phyloP scores from a whole-genome alignment of 106 monocot species.

The Dendrobium nobile region DNA sequence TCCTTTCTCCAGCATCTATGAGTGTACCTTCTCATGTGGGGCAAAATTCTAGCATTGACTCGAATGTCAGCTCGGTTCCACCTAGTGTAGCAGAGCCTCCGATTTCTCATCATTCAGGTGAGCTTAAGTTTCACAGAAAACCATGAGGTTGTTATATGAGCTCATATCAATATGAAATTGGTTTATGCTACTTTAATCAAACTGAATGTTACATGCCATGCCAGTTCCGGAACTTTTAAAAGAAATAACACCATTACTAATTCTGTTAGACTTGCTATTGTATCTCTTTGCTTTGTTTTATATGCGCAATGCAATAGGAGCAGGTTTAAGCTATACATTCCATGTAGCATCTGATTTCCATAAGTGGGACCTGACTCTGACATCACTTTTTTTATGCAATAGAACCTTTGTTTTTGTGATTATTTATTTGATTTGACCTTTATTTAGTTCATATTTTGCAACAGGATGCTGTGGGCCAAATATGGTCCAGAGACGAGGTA shows the following conservation, averaged over 20 bases:
- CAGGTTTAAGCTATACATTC: neutral
- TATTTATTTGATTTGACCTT: neutral
- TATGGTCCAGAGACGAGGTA: conserved; percentile 69
- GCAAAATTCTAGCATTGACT: conserved; percentile 20
- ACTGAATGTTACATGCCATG: neutral
- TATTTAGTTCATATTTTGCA: neutral
- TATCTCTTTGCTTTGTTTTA: neutral
- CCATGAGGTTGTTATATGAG: neutral
- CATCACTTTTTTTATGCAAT: neutral
- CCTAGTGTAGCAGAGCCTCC: conserved; percentile 47
- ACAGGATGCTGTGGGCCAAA: conserved; percentile 77
- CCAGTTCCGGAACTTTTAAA: neutral
- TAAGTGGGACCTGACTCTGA: neutral
- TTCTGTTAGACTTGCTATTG: neutral
- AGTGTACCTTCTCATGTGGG: conserved; percentile 26
- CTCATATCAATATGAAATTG: neutral
- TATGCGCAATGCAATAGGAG: neutral
- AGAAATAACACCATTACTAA: neutral
- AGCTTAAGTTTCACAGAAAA: conserved; percentile 1
- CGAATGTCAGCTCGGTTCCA: conserved; percentile 41
- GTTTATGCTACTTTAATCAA: neutral
- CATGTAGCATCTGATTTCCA: neutral
- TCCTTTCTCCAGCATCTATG: conserved; percentile 17
- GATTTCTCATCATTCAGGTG: conserved; percentile 48
- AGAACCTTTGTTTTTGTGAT: neutral